Evolutionary conservation across 768 basidiomycete genomes (phyloP).

Genomic region (Psilocybe cubensis): DNA sequence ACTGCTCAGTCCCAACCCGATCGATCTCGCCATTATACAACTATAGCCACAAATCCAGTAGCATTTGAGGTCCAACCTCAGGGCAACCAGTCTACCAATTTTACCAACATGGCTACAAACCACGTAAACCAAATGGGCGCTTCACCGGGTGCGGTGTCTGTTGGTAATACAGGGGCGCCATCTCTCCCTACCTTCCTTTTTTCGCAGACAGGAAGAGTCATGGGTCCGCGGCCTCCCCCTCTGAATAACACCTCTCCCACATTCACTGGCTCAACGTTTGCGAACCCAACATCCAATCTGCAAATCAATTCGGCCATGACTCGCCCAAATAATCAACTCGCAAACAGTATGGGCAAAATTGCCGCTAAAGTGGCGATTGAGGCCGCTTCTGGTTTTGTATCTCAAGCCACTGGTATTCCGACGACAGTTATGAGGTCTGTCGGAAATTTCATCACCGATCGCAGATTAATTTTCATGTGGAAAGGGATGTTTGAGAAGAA

Average conservation of each 20-base stretch:
- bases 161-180: constrained; percentile 4
- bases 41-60: too few relatives aligned
- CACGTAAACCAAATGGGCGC: neutral
- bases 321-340: constrained; percentile 5
- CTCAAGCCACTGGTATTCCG: constrained; percentile 9
- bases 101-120: too few relatives aligned
- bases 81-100: too few relatives aligned
- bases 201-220: constrained; percentile 10
- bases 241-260: too few relatives aligned
- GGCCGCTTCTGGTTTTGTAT: constrained; percentile 16
- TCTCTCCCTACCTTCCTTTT: constrained; percentile 22
- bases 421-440: constrained; percentile 5
- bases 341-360: too few relatives aligned
- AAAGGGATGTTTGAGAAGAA: constrained; percentile 19
- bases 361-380: constrained; percentile 4
- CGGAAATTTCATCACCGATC: constrained; percentile 18
- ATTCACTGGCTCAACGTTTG: too few relatives aligned
- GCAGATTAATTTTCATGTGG: constrained; percentile 12
- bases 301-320: too few relatives aligned
- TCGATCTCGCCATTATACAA: too few relatives aligned
- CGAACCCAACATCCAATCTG: too few relatives aligned
- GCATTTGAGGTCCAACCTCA: too few relatives aligned
- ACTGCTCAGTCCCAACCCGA: too few relatives aligned
- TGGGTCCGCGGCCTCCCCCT: constrained; percentile 10
- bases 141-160: constrained; percentile 5